Conservation (phyloP, 2,329 filamentous ascomycete species). For the Lachnum nothofagi region DNA sequence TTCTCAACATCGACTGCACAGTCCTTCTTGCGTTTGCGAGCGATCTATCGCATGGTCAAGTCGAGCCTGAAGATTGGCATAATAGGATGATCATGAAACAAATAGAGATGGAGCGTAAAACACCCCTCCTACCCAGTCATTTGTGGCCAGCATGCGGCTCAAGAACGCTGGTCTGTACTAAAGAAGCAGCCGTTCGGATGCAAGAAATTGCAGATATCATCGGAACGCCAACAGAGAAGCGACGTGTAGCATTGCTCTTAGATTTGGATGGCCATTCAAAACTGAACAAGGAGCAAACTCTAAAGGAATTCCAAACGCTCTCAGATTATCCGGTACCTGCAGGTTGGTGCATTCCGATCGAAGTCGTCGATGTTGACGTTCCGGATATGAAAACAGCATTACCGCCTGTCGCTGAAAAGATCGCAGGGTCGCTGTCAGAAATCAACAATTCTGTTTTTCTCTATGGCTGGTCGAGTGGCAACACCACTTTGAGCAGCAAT, state of each 20-base stretch:
- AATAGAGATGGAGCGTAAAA: constrained; percentile 56
- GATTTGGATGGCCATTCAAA: constrained; percentile 25
- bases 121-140: constrained; percentile 53
- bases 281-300: constrained; percentile 25
- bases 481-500: constrained; percentile 64
- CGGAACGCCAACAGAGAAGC: constrained; percentile 53
- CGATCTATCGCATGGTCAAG: constrained; percentile 46
- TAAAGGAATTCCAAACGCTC: constrained; percentile 38
- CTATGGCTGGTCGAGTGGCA: constrained; percentile 55
- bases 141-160: constrained; percentile 56
- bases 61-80: constrained; percentile 31
- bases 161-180: constrained; percentile 55
- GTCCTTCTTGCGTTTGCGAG: constrained; percentile 63
- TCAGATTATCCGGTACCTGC: constrained; percentile 51
- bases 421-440: constrained; percentile 45
- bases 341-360: constrained; percentile 55
- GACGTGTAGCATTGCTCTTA: constrained; percentile 51
- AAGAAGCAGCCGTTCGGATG: constrained; percentile 58
- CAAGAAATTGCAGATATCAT: constrained; percentile 58
- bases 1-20: constrained; percentile 56
- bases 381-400: constrained; percentile 35
- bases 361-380: constrained; percentile 44
- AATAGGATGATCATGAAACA: constrained; percentile 38
- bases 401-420: constrained; percentile 40
- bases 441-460: constrained; percentile 66